Evolutionary conservation across 495 filamentous ascomycete genomes (phyloP), one percentile per base, ranked within the genome.

Genomic region (Hypoxylon fragiforme): DNA sequence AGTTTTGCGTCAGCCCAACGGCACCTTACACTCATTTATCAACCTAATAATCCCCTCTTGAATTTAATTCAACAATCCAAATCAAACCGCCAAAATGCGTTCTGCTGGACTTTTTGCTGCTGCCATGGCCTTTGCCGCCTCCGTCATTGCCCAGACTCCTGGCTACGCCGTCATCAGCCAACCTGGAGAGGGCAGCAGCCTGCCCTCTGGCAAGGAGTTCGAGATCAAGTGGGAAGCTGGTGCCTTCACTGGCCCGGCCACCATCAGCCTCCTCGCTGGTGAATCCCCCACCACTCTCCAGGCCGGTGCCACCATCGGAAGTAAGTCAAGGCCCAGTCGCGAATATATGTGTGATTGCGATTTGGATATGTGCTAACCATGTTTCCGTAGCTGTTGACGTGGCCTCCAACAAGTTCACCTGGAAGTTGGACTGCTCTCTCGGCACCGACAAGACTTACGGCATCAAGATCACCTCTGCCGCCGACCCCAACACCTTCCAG

Each of bases 251-350:
- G 65, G 65, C 32, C 42, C 38, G 30, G 65, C 48, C 35, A 63
- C 60, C 55, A 71, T 79, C 63, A 48, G 53, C 46, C 70, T 79
- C 30, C 50, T 77, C 34, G 75, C 71, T 14, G 76, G 76, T 36
- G 44, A 56, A 1, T 45, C 40, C 41, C 64, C 66, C 12, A 14
- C 36, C 19, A 62, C 45, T 48, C 69, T 75, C 22, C 3, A 41
- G 11, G 38, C 59, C 22, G 40, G 76, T 6, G 53, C 57, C 8
- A 50, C 55, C 46, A 62, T 79, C 31, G 70, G 57, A 35, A 63
- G 76, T 79, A 65, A 64, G 76, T 73, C 26, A 19, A 13, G 30
- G 36, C 9, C 21, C 3, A 11, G 18, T 2, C 14, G 6, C 2
- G 5, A 39, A 39, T 24, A 20, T 47, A 18, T 39, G 20, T 18